Percentiles rank a stretch among this genome's conserved stretches.
Conservation (phyloP, 2,329 filamentous ascomycete genomes). For the Fusarium sp. region DNA sequence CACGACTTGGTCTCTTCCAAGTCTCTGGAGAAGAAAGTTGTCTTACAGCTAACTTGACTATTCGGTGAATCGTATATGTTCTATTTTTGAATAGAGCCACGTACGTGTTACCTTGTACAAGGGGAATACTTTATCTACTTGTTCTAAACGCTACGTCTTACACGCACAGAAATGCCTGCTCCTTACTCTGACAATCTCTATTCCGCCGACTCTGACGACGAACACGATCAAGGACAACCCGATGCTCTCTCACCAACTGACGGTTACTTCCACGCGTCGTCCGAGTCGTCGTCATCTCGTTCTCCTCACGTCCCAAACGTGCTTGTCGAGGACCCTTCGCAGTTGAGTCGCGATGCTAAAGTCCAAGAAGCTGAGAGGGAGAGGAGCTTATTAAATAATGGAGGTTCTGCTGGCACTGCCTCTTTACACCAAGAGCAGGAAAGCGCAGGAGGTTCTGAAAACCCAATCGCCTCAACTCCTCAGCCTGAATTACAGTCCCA, state of each 20-base stretch:
- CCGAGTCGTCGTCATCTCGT: constrained; percentile 40
- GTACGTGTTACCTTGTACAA: constrained; percentile 1
- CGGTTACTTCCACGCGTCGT: constrained; percentile 61
- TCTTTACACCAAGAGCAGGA: neutral
- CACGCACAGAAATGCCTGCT: constrained; percentile 53
- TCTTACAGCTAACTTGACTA: constrained; percentile 8
- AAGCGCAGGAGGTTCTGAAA: neutral
- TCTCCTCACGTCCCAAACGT: constrained; percentile 60
- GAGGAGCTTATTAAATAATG: constrained; percentile 47
- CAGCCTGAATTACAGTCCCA: neutral
- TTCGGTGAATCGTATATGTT: neutral
- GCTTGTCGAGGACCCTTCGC: constrained; percentile 61
- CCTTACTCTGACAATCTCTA: constrained; percentile 63
- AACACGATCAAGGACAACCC: constrained; percentile 44
- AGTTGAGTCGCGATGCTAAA: constrained; percentile 55
- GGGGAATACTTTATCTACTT: neutral
- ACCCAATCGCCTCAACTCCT: constrained; percentile 3
- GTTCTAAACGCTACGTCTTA: constrained; percentile 12
- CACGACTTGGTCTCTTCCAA: neutral
- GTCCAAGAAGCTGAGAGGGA: constrained; percentile 58
- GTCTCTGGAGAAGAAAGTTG: neutral
- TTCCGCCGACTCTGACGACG: constrained; percentile 54
- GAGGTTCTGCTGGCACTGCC: neutral
- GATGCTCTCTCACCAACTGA: constrained; percentile 62
- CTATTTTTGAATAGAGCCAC: constrained; percentile 12